These are phyloP conservation scores for Tylopilus plumbeoviolaceoides DNA, from an alignment of 768 basidiomycete genomes.

Conservation along the genomic window DNA sequence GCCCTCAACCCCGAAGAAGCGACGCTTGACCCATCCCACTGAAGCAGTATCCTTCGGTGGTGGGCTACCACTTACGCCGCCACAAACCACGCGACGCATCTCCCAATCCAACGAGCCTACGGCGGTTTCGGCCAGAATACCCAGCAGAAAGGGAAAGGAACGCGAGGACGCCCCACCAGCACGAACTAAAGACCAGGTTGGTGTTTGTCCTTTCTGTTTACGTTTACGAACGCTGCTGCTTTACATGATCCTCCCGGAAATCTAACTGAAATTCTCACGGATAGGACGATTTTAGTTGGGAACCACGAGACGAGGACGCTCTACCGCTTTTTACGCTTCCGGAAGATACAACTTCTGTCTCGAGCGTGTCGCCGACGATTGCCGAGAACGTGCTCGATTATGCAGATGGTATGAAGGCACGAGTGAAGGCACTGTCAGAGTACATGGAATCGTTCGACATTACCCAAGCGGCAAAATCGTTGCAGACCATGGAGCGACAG, in stretches of 20 bases:
- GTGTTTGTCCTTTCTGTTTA: conserved; percentile 4
- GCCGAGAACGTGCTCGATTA: conserved; percentile 28
- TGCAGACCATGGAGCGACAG: conserved; percentile 22
- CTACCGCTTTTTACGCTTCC: conserved; percentile 19
- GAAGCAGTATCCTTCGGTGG: background rate
- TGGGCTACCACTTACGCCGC: conserved; percentile 23
- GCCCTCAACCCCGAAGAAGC: conserved; percentile 26
- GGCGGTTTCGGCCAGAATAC: conserved; percentile 1
- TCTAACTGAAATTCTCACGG: background rate
- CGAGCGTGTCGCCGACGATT: conserved; percentile 21
- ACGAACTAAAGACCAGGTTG: conserved; percentile 10
- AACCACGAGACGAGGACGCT: conserved; percentile 11
- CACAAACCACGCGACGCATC: conserved; percentile 20
- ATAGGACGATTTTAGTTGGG: background rate
- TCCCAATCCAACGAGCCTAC: background rate
- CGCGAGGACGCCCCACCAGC: conserved; percentile 9
- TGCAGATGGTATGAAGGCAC: conserved; percentile 16
- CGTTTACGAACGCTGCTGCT: background rate
- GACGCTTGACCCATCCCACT: conserved; percentile 5
- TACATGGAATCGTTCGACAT: conserved; percentile 29
- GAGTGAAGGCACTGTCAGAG: conserved; percentile 22
- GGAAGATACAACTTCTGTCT: conserved; percentile 8
- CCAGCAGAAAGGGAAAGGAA: conserved; percentile 27
- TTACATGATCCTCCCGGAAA: background rate
- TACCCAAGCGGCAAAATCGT: conserved; percentile 7